Evolutionary conservation across 1,139 yeast species (phyloP), one percentile per base, ranked within the genome.

Genomic region (Scheffersomyces parashehatae): DNA sequence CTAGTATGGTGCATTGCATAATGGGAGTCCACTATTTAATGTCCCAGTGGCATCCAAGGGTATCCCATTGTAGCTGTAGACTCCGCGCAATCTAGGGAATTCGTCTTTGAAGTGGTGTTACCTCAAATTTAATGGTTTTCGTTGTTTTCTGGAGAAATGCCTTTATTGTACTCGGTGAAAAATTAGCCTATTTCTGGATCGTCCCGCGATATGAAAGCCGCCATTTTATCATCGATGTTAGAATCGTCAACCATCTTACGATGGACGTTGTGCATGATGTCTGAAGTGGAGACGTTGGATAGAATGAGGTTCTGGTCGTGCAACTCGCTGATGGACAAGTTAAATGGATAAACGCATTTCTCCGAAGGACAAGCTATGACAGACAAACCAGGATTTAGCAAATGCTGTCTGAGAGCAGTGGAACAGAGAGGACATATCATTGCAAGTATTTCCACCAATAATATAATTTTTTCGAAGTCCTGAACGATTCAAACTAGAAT

Each of bases 281-380:
- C 67, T 10, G 42, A 42, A 20, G 59, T 56, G 14, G 52, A 54
- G 2, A 64, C 59, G 33, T 55, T 54, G 5, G 52, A 40, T 12
- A 58, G 41, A n/a, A 62, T 48, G 40, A 67, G 50, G 35, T 58
- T 58, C 38, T 53, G 51, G 36, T 56, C 56, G 34, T 62, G 61
- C 8, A 68, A 48, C 45, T 67, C 64, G 5, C 51, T 52, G 41
- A 62, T 53, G 37, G 64, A 49, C 41, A 67, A 45, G 40, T 68
- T 65, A 51, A 67, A 66, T 9, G 73, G 73, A 45, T 56, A 68
- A 1, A 67, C 58, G 42, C 73, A 68, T 3, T 39, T 26, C 37
- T 52, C 59, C 6, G 49, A 46, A 1, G 70, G 62, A 46, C 73
- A 68, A 13, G 68, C 51, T 14, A 65, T 48, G 3, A 68, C 40